Base-by-base conservation (phyloP, 2,329 filamentous ascomycete genomes). In the Teratosphaeria gauchensis region DNA sequence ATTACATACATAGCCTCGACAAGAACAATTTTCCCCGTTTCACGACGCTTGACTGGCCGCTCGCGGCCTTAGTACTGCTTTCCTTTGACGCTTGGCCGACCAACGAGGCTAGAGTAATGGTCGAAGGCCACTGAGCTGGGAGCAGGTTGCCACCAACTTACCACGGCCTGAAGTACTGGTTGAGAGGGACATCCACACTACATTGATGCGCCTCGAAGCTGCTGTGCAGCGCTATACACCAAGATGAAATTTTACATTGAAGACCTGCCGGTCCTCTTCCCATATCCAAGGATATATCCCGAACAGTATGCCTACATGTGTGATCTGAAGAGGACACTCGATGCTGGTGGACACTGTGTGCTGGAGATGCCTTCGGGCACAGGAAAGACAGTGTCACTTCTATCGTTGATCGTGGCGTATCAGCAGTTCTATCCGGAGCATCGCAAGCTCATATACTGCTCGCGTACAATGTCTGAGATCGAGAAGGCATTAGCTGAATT, bases 291-390 rank as follows among this genome's bases (percentile, higher is more conserved):
- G 66, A 87, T 89, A 68, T 89, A 89, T 72, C 84, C 87, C 56
- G 85, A 59, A 30, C 57, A 59, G 35, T 59, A 59, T 56, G 57
- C 53, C 21, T 59, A 59, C 24, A 59, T 59, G 57, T 55, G 86
- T 72, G 88, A 90, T 78, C 83, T 92, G 74, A 92, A 92, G 74
- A 83, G 81, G 74, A 97, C 94, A 21, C 86, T 99, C 69, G 94
- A 99, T 80, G 88, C 87, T 21, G 90, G 90, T 56, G 95, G 94
- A 61, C 91, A 99, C 76, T 96, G 92, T 73, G 92, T 99, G 24
- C 78, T 99, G 67, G 94, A 99, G 77, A 99, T 99, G 94, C 94
- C 94, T 74, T 99, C 94, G 60, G 94, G 94, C 51, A 99, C 94
- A 28, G 94, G 94, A 62, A 99, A 99, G 79, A 99, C 94, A 0